Base-by-base conservation (phyloP, 257 asterid genomes). In the Solanum paucissectum region DNA sequence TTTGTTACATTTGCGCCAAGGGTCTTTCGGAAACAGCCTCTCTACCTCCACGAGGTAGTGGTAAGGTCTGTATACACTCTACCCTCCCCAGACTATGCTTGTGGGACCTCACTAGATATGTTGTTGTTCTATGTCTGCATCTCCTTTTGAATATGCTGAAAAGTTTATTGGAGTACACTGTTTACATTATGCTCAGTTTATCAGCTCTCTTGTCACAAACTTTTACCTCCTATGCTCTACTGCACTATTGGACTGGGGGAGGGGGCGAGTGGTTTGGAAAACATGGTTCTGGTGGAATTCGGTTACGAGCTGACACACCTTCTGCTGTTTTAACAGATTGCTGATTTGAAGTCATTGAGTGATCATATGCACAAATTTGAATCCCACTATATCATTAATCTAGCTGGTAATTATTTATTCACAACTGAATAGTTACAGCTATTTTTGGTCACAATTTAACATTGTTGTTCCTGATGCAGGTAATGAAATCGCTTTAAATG, bases 321-420 rank as follows among this genome's bases (percentile, higher is more conserved):
- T 60, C 49, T 68, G 40, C 42, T 77, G 29, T 89, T 90, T 71
- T 11, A 84, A 90, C 98, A 95, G 99, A 92, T 97, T 76, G 98
- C 95, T 13, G 99, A 97, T 89, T 92, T 97, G 60, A 91, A 92
- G 88, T 90, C 94, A 83, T 83, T 95, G 95, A 91, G 89, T 87
- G 95, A 86, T 14, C 97, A 93, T 86, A 94, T 94, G 34, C 98
- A 94, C 92, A 97, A 97, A 91, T 97, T 97, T 85, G 99, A 95
- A 91, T 95, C 99, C 87, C 95, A 74, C 91, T 95, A 95, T 86
- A 73, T 95, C 3, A 95, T 93, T 94, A 95, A 91, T 89, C 99
- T 97, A 60, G 94, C 95, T 77, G 99, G 98, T 95, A 93, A 88
- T 87, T 72, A 86, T 42, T 29, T 81, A 46, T 46, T 81, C 29